A percentile compares a stretch with the other conserved stretches of the same genome.
These are phyloP conservation scores for Pseudogymnoascus sp. DNA, from an alignment of 2,329 filamentous ascomycete genomes.

Conservation along the genomic window DNA sequence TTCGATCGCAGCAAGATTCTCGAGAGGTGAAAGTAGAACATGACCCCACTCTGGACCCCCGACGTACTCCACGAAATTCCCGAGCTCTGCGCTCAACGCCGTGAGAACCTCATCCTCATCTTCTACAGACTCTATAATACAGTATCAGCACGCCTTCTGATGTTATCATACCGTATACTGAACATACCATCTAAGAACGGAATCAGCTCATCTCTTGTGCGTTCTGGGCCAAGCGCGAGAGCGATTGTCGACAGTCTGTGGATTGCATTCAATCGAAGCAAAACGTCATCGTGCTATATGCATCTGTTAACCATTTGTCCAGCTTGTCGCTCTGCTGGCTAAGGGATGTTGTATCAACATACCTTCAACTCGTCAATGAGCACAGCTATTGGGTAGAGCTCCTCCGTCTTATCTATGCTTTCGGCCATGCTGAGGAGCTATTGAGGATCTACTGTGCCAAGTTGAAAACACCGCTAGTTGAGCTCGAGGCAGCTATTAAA, in stretches of 20 bases:
- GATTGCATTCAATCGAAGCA: slow-evolving; percentile 96
- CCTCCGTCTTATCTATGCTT: slow-evolving; percentile 83
- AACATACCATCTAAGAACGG: slow-evolving; percentile 93
- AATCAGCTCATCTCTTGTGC: slow-evolving; percentile 96
- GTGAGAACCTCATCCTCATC: slow-evolving; percentile 98
- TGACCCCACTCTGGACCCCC: slow-evolving; percentile 90
- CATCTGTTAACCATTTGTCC: slow-evolving; percentile 20
- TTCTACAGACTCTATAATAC: slow-evolving; percentile 79
- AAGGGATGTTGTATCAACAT: slow-evolving; percentile 25
- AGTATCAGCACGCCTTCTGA: slow-evolving; percentile 24
- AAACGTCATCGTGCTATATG: slow-evolving; percentile 88
- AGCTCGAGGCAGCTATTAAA: slow-evolving; percentile 4
- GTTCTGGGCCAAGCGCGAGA: slow-evolving; percentile 87
- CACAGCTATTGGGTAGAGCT: slow-evolving; percentile 99
- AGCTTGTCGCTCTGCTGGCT: slow-evolving; percentile 14
- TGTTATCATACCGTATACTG: slow-evolving; percentile 8
- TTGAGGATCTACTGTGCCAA: slow-evolving; percentile 1
- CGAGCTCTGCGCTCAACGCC: slow-evolving; percentile 92
- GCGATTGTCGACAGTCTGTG: slow-evolving; percentile 97
- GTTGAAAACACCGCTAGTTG: slow-evolving; percentile 7
- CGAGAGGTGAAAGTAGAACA: slow-evolving; percentile 89
- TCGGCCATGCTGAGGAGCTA: slow-evolving; percentile 63
- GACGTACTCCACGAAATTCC: slow-evolving; percentile 94
- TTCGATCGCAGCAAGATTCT: slow-evolving; percentile 97
- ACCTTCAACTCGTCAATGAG: slow-evolving; percentile 99